A percentile compares a stretch with the other conserved stretches of the same genome.
These are phyloP conservation scores for Lichtheimia hyalospora DNA, from an alignment of 371 early-diverging fungal species.

Conservation along the genomic window DNA sequence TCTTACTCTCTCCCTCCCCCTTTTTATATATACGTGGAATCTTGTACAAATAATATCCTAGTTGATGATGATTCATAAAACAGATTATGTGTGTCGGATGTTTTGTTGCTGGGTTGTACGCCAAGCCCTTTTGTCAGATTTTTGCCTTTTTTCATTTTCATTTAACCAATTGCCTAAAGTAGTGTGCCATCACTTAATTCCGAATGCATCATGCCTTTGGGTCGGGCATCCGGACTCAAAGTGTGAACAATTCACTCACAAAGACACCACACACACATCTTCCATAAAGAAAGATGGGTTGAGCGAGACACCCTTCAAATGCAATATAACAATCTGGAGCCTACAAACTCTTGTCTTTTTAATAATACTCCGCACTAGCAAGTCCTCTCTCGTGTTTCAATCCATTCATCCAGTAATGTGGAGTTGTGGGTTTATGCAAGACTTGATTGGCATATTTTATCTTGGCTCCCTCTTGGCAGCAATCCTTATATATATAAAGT, in stretches of 20 bases:
- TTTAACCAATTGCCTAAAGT: neutral
- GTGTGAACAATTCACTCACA: neutral
- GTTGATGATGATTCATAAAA: no score
- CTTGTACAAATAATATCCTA: neutral
- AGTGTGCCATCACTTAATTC: conserved; percentile 1
- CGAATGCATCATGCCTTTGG: neutral
- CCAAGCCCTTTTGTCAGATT: no score
- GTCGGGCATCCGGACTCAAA: conserved; percentile 4
- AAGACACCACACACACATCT: neutral
- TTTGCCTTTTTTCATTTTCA: no score
- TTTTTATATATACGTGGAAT: neutral
- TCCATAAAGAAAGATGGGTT: neutral
- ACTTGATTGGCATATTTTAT: no score
- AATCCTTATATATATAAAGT: no score
- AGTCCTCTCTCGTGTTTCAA: no score
- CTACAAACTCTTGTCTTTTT: conserved; percentile 1
- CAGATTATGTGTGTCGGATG: no score
- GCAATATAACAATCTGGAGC: neutral
- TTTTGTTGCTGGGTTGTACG: no score
- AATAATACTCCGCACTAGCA: neutral
- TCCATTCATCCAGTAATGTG: no score
- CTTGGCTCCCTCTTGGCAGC: no score
- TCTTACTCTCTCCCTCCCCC: neutral
- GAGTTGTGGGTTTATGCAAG: no score
- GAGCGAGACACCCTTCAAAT: conserved; percentile 2